These are phyloP conservation scores for Neocucurbitaria cava DNA, from an alignment of 2,329 filamentous ascomycete genomes.

Conservation along the genomic window DNA sequence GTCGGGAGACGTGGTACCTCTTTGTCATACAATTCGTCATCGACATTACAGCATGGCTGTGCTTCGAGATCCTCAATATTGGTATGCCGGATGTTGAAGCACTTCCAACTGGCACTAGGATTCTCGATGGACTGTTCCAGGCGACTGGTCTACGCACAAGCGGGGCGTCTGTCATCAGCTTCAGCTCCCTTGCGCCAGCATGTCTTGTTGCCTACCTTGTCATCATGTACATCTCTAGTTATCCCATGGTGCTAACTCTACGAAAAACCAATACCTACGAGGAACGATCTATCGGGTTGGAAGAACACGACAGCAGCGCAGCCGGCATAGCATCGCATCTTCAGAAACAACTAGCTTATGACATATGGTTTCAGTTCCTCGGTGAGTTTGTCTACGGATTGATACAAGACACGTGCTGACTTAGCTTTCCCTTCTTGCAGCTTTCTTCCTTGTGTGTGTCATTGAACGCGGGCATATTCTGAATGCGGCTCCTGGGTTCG, in stretches of 20 bases:
- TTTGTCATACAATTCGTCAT: conserved; percentile 66
- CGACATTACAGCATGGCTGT: conserved; percentile 69
- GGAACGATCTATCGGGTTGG: conserved; percentile 70
- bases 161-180: conserved; percentile 70
- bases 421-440: neutral
- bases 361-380: conserved; percentile 70
- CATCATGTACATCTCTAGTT: conserved; percentile 72
- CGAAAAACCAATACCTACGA: conserved; percentile 76
- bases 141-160: conserved; percentile 67
- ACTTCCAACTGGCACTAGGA: conserved; percentile 61
- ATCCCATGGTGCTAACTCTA: conserved; percentile 69
- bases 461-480: conserved; percentile 66
- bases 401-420: neutral
- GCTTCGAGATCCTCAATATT: conserved; percentile 71
- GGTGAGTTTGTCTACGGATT: conserved; percentile 21
- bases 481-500: conserved; percentile 39
- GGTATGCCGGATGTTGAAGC: conserved; percentile 63
- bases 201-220: conserved; percentile 67
- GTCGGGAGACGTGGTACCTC: conserved; percentile 70
- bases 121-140: conserved; percentile 71
- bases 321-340: conserved; percentile 55
- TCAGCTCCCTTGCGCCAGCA: conserved; percentile 62
- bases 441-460: conserved; percentile 65
- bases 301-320: conserved; percentile 41
- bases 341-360: conserved; percentile 70